These are phyloP conservation scores for Penicillium janthinellum DNA, from an alignment of 2,329 filamentous ascomycete genomes.

Conservation along the genomic window DNA sequence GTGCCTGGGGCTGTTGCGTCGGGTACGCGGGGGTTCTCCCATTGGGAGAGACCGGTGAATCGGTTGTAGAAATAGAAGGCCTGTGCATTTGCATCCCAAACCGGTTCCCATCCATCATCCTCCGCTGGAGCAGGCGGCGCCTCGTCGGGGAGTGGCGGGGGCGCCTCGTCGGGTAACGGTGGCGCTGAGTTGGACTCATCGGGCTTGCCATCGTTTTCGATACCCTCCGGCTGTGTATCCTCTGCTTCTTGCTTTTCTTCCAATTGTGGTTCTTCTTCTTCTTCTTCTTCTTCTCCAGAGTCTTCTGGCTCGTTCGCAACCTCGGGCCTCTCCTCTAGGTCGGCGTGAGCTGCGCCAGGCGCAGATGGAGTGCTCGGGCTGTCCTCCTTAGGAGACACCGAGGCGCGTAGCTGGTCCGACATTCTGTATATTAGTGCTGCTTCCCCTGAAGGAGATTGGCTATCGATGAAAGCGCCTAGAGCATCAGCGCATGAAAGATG, in stretches of 20 bases:
- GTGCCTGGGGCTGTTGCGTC: conserved; percentile 37
- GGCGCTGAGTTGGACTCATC: conserved; percentile 34
- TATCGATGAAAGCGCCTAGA: not conserved
- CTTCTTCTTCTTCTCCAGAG: conserved; percentile 10
- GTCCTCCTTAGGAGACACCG: conserved; percentile 60
- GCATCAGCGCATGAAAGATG: conserved; percentile 6
- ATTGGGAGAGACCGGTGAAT: conserved; percentile 73
- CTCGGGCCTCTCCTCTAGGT: conserved; percentile 56
- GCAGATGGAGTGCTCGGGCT: conserved; percentile 83
- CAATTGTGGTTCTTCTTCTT: not conserved
- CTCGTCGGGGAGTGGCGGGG: conserved; percentile 57
- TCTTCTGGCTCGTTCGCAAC: conserved; percentile 20
- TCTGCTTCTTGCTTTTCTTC: conserved; percentile 51
- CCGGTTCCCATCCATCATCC: conserved; percentile 75
- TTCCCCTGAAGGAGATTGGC: not conserved
- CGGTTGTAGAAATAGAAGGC: conserved; percentile 85
- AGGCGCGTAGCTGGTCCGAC: conserved; percentile 12
- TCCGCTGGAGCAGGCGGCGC: conserved; percentile 48
- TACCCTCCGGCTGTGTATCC: not conserved
- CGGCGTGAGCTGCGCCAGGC: conserved; percentile 83
- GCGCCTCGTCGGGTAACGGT: conserved; percentile 47
- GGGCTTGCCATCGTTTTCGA: conserved; percentile 20
- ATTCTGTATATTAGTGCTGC: conserved; percentile 15
- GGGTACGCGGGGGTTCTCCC: conserved; percentile 81
- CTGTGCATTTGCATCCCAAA: conserved; percentile 70